Evolutionary conservation across 2,329 filamentous ascomycete species (phyloP), one percentile per base, ranked within the genome.

Genomic region (Trichoderma atrobrunneum): DNA sequence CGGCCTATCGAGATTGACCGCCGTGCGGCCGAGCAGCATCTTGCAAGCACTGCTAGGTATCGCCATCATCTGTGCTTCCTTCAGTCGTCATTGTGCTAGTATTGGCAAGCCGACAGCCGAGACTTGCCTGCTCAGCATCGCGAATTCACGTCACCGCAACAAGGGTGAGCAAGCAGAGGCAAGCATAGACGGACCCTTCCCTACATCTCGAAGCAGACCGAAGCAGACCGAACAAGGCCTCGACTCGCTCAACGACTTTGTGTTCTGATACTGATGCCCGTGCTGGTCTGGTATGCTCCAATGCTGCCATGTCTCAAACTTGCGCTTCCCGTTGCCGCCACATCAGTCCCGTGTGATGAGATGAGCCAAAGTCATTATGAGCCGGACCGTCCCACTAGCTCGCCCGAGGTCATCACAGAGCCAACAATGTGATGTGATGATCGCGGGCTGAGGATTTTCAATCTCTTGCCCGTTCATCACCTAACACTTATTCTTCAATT

Each of bases 311-410:
- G 66, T 70, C 66, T 70, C 57, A 62, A 61, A 70, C 18, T 24
- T 70, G 43, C 43, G 26, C 48, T 48, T 54, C 43, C 28, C 36
- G 39, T 63, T 39, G 28, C n/a, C 62, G 26, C 63, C 57, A 63
- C 65, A 36, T 68, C 61, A 12, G 57, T 63, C 66, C 48, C 48
- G 54, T 43, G 56, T 66, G 57, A 63, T 43, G 57, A 70, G 21
- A 54, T 54, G 21, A 24, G 48, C 48, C 48, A 54, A 54, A 14
- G 34, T 57, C 21, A 54, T 67, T 34, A 56, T 67, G 70, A 75
- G 71, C 76, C 77, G 77, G 78, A 74, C 78, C 77, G 77, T 79
- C 70, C 78, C 78, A 78, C 72, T 76, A 75, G 76, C 72, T 74
- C 72, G 68, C 62, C 77, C 73, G 70, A 65, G 18, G 57, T 32